Conservation (phyloP, 2,329 filamentous ascomycete species). For the Trematosphaeria pertusa region DNA sequence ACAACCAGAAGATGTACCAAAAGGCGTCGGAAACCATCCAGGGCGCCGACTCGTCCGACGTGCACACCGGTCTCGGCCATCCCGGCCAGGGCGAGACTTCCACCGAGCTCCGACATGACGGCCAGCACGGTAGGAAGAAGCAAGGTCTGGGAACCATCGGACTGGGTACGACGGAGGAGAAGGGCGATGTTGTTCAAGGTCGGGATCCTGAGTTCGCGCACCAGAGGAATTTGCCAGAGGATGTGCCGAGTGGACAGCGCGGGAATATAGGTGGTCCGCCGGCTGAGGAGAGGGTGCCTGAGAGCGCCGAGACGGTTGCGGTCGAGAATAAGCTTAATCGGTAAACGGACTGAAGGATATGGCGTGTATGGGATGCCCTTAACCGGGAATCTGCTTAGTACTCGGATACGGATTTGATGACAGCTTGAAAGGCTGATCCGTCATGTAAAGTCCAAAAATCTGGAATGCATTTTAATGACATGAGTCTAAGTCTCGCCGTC, state of each 20-base stretch:
- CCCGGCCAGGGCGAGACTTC: constrained; percentile 57
- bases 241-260: constrained; percentile 39
- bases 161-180: constrained; percentile 32
- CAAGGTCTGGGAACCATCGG: constrained; percentile 55
- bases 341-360: too few species aligned
- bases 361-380: too few species aligned
- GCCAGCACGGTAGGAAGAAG: constrained; percentile 50
- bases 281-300: constrained; percentile 44
- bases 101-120: constrained; percentile 55
- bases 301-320: constrained; percentile 26
- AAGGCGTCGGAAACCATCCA: constrained; percentile 54
- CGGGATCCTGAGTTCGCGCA: constrained; percentile 38
- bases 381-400: too few species aligned
- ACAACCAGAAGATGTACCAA: constrained; percentile 51
- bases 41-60: constrained; percentile 60
- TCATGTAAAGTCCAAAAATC: too few species aligned
- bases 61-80: constrained; percentile 60
- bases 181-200: constrained; percentile 22
- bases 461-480: too few species aligned
- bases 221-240: constrained; percentile 45
- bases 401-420: too few species aligned
- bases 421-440: too few species aligned
- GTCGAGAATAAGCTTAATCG: constrained; percentile 4
- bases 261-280: constrained; percentile 31
- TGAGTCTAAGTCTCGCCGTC: too few species aligned